A percentile compares a stretch with the other conserved stretches of the same genome.
Conservation (phyloP, 2,329 filamentous ascomycete genomes). For the Didymella keratinophila region DNA sequence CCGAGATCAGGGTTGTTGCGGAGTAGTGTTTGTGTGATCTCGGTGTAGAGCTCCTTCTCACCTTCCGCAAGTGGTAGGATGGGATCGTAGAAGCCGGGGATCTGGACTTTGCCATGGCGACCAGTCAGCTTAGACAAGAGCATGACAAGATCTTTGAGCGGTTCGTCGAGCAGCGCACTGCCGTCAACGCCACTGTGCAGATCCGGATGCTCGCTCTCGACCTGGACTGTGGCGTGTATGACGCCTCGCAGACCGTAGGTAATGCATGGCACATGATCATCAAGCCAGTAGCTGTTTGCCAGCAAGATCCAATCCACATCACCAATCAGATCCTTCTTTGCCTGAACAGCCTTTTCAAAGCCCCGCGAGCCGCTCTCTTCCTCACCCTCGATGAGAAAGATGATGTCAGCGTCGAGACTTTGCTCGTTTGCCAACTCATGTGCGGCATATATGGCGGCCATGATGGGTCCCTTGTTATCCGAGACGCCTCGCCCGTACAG, state of each 20-base stretch:
- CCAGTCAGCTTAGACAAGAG: slow-evolving; percentile 85
- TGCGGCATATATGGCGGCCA: slow-evolving; percentile 92
- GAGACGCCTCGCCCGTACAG: slow-evolving; percentile 95
- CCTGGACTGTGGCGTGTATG: slow-evolving; percentile 87
- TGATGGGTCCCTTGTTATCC: slow-evolving; percentile 95
- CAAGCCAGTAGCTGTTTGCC: slow-evolving; percentile 98
- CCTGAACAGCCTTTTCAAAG: slow-evolving; percentile 82
- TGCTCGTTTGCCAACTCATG: slow-evolving; percentile 89
- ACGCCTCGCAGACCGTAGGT: slow-evolving; percentile 95
- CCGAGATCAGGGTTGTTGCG: slow-evolving; percentile 72
- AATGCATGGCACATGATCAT: slow-evolving; percentile 92
- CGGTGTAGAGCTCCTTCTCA: slow-evolving; percentile 82
- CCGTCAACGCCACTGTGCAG: slow-evolving; percentile 97
- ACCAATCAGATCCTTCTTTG: slow-evolving; percentile 84
- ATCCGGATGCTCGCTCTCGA: slow-evolving; percentile 86
- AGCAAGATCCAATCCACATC: slow-evolving; percentile 92
- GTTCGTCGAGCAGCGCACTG: slow-evolving; percentile 87
- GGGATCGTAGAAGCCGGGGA: slow-evolving; percentile 88
- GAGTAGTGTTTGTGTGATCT: slow-evolving; percentile 80
- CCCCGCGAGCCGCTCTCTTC: slow-evolving; percentile 94
- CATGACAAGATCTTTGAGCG: slow-evolving; percentile 87
- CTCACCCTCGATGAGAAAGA: slow-evolving; percentile 95
- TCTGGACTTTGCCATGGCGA: slow-evolving; percentile 77
- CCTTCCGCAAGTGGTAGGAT: slow-evolving; percentile 77
- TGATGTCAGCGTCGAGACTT: slow-evolving; percentile 81